These are phyloP conservation scores for Apophysomyces variabilis DNA, from an alignment of 371 early-diverging fungal genomes.

Conservation along the genomic window DNA sequence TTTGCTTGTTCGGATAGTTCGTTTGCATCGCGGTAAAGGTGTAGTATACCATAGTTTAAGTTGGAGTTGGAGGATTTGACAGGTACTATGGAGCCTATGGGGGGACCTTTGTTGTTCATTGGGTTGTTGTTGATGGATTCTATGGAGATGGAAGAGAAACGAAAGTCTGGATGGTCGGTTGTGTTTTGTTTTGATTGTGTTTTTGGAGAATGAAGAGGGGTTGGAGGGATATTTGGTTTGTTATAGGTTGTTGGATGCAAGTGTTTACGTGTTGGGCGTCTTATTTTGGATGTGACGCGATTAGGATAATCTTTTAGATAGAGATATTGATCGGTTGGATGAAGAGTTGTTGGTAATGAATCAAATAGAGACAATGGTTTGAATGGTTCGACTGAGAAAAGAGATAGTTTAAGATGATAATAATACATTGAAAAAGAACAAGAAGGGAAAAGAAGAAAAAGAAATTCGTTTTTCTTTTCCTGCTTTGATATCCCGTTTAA, in stretches of 20 bases:
- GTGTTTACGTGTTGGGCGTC: slow-evolving; percentile 15
- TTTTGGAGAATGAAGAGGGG: slow-evolving; percentile 25
- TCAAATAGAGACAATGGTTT: slow-evolving; percentile 13
- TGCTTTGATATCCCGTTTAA: no score
- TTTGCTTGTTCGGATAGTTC: slow-evolving; percentile 41
- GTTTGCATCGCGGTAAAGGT: slow-evolving; percentile 65
- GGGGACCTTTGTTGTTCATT: slow-evolving; percentile 17
- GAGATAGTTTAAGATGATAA: slow-evolving; percentile 48
- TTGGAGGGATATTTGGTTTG: slow-evolving; percentile 28
- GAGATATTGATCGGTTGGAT: neutral
- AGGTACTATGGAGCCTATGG: slow-evolving; percentile 21
- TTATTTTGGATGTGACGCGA: slow-evolving; percentile 15
- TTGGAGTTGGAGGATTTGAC: neutral
- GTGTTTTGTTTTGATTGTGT: slow-evolving; percentile 12
- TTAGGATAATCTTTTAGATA: slow-evolving; percentile 9
- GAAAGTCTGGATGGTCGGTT: slow-evolving; percentile 34
- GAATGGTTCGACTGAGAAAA: slow-evolving; percentile 28
- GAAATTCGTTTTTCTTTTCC: neutral
- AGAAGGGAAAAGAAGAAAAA: no score
- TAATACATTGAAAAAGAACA: slow-evolving; percentile 33
- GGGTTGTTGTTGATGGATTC: slow-evolving; percentile 30
- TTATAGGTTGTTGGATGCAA: slow-evolving; percentile 4
- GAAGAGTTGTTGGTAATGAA: slow-evolving; percentile 11
- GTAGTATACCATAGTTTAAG: slow-evolving; percentile 65
- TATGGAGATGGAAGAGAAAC: slow-evolving; percentile 31